These are phyloP conservation scores for Tympanopsis confertula DNA, from an alignment of 2,329 filamentous ascomycete genomes.

Conservation along the genomic window DNA sequence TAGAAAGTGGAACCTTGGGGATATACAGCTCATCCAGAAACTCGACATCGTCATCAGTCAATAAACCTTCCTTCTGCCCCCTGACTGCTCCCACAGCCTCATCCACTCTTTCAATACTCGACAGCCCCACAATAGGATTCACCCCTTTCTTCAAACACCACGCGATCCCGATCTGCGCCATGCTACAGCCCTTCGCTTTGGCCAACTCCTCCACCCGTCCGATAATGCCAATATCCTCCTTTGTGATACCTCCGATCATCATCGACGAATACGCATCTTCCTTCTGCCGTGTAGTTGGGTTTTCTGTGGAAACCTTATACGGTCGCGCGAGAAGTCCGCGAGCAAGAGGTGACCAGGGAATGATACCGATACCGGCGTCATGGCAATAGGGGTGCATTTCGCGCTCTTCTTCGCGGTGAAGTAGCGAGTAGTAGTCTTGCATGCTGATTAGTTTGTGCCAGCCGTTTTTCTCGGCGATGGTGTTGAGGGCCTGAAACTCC, in stretches of 20 bases:
- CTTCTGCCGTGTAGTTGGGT: background rate
- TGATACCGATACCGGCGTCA: slow-evolving; percentile 23
- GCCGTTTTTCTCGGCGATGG: slow-evolving; percentile 35
- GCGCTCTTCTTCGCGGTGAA: slow-evolving; percentile 45
- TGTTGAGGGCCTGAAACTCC: slow-evolving; percentile 34
- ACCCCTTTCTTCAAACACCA: background rate
- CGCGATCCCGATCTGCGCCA: background rate
- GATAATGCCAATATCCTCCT: background rate
- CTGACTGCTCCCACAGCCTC: background rate
- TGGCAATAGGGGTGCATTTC: slow-evolving; percentile 29
- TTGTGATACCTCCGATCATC: background rate
- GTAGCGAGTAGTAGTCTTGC: slow-evolving; percentile 41
- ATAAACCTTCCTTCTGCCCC: too few relatives aligned
- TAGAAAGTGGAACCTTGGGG: too few relatives aligned
- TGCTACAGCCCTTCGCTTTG: background rate
- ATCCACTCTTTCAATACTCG: background rate
- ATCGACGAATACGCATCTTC: background rate
- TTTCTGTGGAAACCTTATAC: too few relatives aligned
- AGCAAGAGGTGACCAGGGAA: slow-evolving; percentile 9
- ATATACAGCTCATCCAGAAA: background rate
- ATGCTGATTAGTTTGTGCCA: slow-evolving; percentile 46
- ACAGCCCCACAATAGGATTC: background rate
- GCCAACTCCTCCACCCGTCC: background rate
- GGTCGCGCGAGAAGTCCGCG: background rate
- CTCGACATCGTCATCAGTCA: background rate